Evolutionary conservation across 805 yeast genomes (phyloP).

Genomic region (Metschnikowia continentalis): DNA sequence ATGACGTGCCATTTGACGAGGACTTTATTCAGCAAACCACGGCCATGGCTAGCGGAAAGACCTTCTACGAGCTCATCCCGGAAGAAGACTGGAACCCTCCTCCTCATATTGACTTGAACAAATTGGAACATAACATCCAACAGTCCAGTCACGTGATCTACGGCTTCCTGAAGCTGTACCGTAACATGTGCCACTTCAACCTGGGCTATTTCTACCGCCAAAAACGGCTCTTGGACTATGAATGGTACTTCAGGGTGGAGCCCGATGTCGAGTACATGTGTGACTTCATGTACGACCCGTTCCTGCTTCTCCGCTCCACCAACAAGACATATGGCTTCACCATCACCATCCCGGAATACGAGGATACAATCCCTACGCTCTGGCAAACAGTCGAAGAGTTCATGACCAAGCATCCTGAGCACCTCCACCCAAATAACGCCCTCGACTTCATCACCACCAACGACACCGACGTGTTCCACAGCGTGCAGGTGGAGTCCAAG

Average conservation of each 20-base stretch:
- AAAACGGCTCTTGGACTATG: constrained; percentile 41
- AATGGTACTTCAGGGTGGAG: constrained; percentile 59
- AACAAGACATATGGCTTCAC: constrained; percentile 50
- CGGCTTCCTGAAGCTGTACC: constrained; percentile 48
- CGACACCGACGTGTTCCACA: constrained; percentile 29
- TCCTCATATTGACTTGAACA: constrained; percentile 26
- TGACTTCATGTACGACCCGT: constrained; percentile 55
- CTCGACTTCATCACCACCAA: constrained; percentile 43
- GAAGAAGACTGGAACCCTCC: constrained; percentile 40
- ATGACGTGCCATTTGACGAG: constrained; percentile 39
- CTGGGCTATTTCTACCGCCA: constrained; percentile 57
- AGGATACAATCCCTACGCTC: constrained; percentile 48
- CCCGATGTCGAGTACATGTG: constrained; percentile 55
- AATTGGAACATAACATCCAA: constrained; percentile 23
- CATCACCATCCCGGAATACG: constrained; percentile 48
- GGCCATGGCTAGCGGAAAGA: constrained; percentile 42
- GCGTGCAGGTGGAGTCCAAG: constrained; percentile 10
- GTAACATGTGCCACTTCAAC: constrained; percentile 73
- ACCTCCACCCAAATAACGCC: constrained; percentile 45
- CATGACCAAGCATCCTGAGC: constrained; percentile 41
- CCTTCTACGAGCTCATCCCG: constrained; percentile 40
- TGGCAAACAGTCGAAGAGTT: constrained; percentile 49
- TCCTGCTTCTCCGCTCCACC: constrained; percentile 37
- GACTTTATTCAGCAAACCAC: constrained; percentile 41
- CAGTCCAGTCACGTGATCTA: constrained; percentile 31